Evolutionary conservation across 2,329 filamentous ascomycete genomes (phyloP), one percentile per base, ranked within the genome.

Genomic region (Aspergillus sp.): DNA sequence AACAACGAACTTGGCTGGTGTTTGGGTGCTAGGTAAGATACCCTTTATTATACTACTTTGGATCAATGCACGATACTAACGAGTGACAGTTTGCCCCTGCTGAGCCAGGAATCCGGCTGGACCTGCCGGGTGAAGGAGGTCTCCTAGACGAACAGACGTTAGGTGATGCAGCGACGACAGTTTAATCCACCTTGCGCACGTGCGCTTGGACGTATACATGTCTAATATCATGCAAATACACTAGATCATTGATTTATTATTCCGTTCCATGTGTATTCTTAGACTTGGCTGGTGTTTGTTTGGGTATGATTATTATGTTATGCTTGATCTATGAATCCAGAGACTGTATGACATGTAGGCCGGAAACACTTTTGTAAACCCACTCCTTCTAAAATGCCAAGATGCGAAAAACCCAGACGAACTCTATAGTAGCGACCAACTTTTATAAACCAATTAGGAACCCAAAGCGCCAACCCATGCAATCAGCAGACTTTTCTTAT

Each of bases 1-100:
- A 88, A 88, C 59, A 97, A 97, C 76, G 96, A 99, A 81, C 80
- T 99, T 70, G 95, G 95, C 41, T 99, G 95, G 95, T 98, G 94
- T 80, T 83, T 99, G 72, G 95, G 95, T 77, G 95, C 95, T 66
- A 96, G 92, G 91, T 95, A 82, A 81, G 88, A n/a, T 21, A 42
- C 36, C 30, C 17, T 1, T 21, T 2, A 0, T 17, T 1, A 47
- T 25, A 25, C 57, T 30, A 72, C 59, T 50, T 54, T 41, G 38
- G 25, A 15, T 60, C 51, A 25, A 11, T 25, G 8, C 19, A 10
- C 51, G 55, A 63, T 67, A 58, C 72, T 74, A 63, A 73, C 57
- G n/a, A 53, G 3, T 52, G 58, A 19, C 62, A 96, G 92, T 84
- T 82, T 97, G 70, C 94, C 93, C 38, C 83, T 97, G 47, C 82